phyloP scores from a whole-genome alignment of 1,139 yeast genomes.

The Suhomyces maxii region DNA sequence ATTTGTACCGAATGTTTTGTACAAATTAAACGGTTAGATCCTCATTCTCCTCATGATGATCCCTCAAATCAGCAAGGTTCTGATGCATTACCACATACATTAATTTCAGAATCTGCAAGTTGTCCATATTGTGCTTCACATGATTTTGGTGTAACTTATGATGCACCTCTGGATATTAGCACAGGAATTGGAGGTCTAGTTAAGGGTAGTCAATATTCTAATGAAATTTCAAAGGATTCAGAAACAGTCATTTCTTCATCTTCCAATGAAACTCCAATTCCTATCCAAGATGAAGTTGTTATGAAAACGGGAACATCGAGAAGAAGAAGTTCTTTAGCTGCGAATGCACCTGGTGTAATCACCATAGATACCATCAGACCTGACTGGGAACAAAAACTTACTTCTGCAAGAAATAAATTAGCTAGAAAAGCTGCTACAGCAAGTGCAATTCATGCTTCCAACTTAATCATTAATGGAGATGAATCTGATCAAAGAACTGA shows the following conservation, averaged over 20 bases:
- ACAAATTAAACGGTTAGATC: slow-evolving; percentile 89
- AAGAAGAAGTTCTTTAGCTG: slow-evolving; percentile 52
- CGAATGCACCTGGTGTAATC: slow-evolving; percentile 64
- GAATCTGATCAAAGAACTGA: slow-evolving; percentile 15
- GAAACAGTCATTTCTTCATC: slow-evolving; percentile 15
- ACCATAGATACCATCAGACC: slow-evolving; percentile 85
- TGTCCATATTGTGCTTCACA: slow-evolving; percentile 95
- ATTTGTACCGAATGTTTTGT: slow-evolving; percentile 97
- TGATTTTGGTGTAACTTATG: slow-evolving; percentile 81
- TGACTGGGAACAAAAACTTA: slow-evolving; percentile 81
- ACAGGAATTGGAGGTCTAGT: slow-evolving; percentile 54
- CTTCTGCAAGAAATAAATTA: slow-evolving; percentile 68
- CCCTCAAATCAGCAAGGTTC: slow-evolving; percentile 25
- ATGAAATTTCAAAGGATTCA: slow-evolving; percentile 14
- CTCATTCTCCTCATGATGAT: slow-evolving; percentile 88
- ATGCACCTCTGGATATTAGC: slow-evolving; percentile 54
- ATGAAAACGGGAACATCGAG: slow-evolving; percentile 1
- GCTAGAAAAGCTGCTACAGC: slow-evolving; percentile 93
- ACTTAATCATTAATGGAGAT: slow-evolving; percentile 46
- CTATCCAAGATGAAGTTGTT: neutral
- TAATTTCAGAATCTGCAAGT: slow-evolving; percentile 82
- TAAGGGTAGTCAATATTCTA: slow-evolving; percentile 12
- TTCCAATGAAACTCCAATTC: slow-evolving; percentile 3
- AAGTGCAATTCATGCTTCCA: slow-evolving; percentile 86
- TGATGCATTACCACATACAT: slow-evolving; percentile 51